Conservation (phyloP, 2,329 filamentous ascomycete species). For the Alternaria arbusti region DNA sequence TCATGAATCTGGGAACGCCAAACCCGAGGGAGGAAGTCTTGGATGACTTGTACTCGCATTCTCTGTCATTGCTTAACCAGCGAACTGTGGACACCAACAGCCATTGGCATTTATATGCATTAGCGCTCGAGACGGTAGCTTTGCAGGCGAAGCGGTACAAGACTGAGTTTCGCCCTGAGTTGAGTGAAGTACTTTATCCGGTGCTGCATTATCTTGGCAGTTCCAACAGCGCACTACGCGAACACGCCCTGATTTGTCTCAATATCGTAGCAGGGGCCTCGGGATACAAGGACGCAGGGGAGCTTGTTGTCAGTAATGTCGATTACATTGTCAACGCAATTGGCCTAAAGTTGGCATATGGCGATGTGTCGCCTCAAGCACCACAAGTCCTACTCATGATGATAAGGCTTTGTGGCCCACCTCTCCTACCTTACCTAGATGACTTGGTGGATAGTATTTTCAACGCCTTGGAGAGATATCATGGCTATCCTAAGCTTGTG, state of each 20-base stretch:
- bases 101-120: slow-evolving; percentile 77
- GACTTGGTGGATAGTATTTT: slow-evolving; percentile 93
- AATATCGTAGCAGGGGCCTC: slow-evolving; percentile 80
- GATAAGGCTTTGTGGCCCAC: slow-evolving; percentile 83
- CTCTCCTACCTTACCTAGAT: slow-evolving; percentile 84
- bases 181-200: slow-evolving; percentile 91
- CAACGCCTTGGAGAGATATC: slow-evolving; percentile 89
- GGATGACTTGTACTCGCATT: slow-evolving; percentile 73
- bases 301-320: slow-evolving; percentile 86
- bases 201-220: slow-evolving; percentile 88
- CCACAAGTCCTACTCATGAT: slow-evolving; percentile 94
- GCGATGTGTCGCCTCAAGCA: slow-evolving; percentile 89
- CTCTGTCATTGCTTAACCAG: slow-evolving; percentile 65
- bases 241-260: slow-evolving; percentile 82
- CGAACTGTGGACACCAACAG: slow-evolving; percentile 43
- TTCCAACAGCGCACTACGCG: slow-evolving; percentile 68
- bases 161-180: slow-evolving; percentile 76
- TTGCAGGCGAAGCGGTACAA: slow-evolving; percentile 73
- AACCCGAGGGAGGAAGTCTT: slow-evolving; percentile 45
- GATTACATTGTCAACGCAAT: slow-evolving; percentile 97
- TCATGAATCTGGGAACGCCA: slow-evolving; percentile 63
- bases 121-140: slow-evolving; percentile 81
- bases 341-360: slow-evolving; percentile 84
- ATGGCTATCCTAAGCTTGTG: slow-evolving; percentile 87
- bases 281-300: slow-evolving; percentile 74